Base-by-base conservation (phyloP, 345 rosid species). In the Salix caprea region DNA sequence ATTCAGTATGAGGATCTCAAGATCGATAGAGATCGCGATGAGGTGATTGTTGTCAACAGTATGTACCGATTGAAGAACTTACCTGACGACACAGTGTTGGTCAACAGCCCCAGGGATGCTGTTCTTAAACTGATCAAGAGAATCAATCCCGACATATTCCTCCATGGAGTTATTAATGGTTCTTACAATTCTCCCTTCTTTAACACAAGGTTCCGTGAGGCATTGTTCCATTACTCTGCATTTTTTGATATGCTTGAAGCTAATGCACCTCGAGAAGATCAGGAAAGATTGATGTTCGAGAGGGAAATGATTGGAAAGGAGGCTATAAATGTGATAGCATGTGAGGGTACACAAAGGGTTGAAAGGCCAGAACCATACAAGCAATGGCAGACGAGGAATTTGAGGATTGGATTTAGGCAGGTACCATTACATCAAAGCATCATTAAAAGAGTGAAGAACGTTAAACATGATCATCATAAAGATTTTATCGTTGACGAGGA, bases 301-400 rank as follows among this genome's bases (percentile, higher is more conserved):
- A 87, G 71, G 65, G 98, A 88, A 76, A 26, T 87, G 28, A 80
- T 79, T 39, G 87, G 85, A 18, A 83, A 86, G 12, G 98, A 94
- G 8, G 88, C 85, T 0, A 82, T 86, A 86, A 91, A 89, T 77
- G 94, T 84, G 18, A 85, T 91, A 58, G 97, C 97, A 1, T 90
- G 91, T 65, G 98, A 93, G 71, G 95, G 97, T 0, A 21, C 78
- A 6, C 90, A 90, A 77, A 82, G 98, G 77, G 82, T 91, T 14
- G 92, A 89, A 76, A 82, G 92, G 85, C 92, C 92, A 0, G 96
- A 95, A 80, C 89, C 97, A 0, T 91, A 91, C 74, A 95, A 91
- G 86, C 84, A 77, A n/a, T 88, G 93, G 97, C 94, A 89, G 67
- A 81, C 74, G 36, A 32, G 81, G 37, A 78, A 73, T 60, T 19